phyloP scores from a whole-genome alignment of 257 asterid species.

The Echium plantagineum region DNA sequence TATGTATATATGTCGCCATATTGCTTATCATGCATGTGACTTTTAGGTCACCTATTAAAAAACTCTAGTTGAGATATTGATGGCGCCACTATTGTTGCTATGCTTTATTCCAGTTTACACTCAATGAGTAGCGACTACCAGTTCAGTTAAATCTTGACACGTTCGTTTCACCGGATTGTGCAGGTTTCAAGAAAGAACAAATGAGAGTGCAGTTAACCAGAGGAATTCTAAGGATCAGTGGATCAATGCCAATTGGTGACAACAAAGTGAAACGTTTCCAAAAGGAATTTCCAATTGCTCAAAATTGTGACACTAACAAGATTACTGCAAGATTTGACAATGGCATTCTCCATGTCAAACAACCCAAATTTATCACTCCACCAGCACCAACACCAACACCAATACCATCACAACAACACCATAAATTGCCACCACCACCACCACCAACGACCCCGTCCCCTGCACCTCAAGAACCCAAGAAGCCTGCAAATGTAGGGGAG shows the following conservation, averaged over 20 bases:
- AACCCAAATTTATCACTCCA: conserved; percentile 36
- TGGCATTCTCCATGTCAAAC: conserved; percentile 33
- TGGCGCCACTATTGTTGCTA: no score
- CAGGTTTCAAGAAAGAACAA: conserved; percentile 56
- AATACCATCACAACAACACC: conserved; percentile 7
- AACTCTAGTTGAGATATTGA: no score
- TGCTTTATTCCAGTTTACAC: no score
- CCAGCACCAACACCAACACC: conserved; percentile 8
- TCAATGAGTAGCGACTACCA: no score
- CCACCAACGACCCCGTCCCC: not conserved
- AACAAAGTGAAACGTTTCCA: conserved; percentile 29
- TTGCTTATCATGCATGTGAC: no score
- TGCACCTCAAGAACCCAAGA: conserved; percentile 1
- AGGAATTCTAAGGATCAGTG: conserved; percentile 41
- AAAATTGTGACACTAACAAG: conserved; percentile 30
- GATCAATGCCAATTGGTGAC: conserved; percentile 24
- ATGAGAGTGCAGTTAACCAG: conserved; percentile 38
- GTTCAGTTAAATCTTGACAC: not conserved
- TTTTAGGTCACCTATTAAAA: no score
- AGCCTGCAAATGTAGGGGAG: conserved; percentile 2
- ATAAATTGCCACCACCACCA: not conserved
- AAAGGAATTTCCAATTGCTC: conserved; percentile 41
- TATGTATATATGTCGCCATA: no score
- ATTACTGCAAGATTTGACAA: conserved; percentile 54
- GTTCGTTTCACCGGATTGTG: not conserved